phyloP scores from a whole-genome alignment of 495 filamentous ascomycete genomes.

The Physcia stellaris region DNA sequence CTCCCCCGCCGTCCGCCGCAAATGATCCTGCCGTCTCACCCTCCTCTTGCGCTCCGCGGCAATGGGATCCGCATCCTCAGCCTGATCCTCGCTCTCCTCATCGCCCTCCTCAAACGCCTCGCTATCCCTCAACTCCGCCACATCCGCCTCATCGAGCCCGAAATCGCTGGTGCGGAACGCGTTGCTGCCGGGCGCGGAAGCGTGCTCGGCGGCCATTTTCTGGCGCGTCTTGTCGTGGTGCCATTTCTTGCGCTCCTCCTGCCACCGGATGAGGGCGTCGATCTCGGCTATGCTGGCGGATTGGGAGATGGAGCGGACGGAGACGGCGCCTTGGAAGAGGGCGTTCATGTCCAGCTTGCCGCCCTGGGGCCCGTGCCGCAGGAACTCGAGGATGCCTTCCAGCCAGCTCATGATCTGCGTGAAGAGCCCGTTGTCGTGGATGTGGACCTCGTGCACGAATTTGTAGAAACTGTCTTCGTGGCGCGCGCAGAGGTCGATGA shows the following conservation, averaged over 20 bases:
- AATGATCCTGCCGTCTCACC: constrained; percentile 56
- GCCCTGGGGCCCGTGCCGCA: constrained; percentile 68
- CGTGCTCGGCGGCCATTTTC: constrained; percentile 80
- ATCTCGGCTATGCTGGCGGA: constrained; percentile 66
- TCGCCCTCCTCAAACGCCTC: constrained; percentile 6
- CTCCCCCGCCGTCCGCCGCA: constrained; percentile 77
- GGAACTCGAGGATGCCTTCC: constrained; percentile 89
- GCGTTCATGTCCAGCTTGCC: constrained; percentile 87
- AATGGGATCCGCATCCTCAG: constrained; percentile 74
- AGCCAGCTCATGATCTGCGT: constrained; percentile 94
- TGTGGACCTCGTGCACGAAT: constrained; percentile 94
- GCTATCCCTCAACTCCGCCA: constrained; percentile 5
- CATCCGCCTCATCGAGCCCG: constrained; percentile 55
- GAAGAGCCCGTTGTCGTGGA: constrained; percentile 95
- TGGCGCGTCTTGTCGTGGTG: constrained; percentile 94
- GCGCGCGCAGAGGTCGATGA: constrained; percentile 91
- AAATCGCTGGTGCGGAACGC: constrained; percentile 69
- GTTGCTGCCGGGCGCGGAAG: constrained; percentile 29
- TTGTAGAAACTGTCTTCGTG: constrained; percentile 98
- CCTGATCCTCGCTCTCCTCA: constrained; percentile 58
- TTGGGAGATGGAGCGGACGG: constrained; percentile 51
- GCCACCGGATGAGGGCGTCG: constrained; percentile 77
- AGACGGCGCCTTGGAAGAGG: constrained; percentile 65
- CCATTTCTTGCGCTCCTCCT: constrained; percentile 89
- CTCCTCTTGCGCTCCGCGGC: constrained; percentile 68